Evolutionary conservation across 129 eudicot species (phyloP), one percentile per base, ranked within the genome.

Genomic region (Glebionis coronaria): DNA sequence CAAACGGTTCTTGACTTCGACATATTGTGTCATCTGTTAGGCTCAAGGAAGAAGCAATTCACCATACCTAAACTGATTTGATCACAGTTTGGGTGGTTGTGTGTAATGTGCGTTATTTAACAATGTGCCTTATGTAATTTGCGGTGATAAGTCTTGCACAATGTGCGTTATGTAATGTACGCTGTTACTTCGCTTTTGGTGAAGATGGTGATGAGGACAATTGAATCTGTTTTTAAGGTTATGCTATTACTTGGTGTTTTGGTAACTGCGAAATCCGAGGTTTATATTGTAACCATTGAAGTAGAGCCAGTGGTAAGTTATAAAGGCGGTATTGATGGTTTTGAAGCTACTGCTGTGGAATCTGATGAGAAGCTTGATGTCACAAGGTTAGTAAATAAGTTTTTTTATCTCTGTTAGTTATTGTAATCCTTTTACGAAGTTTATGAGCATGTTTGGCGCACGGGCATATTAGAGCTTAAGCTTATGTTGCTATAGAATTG

Each of bases 281-380:
- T 93, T 62, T 93, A 86, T 74, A 86, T 93, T 27, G 96, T 86
- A 61, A 88, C 84, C 15, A 65, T 93, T 3, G 95, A 93, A 83
- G 98, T 91, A 19, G 98, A 93, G 69, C 96, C 98, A 4, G 92
- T 93, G 54, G 73, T 86, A 68, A 86, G 95, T 79, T 93, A 93
- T 57, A 58, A 50, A 74, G 98, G 96, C 21, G 97, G 96, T 55
- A 82, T 88, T 55, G 51, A 75, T 56, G 98, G 96, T 38, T 93
- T 84, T 44, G 90, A 81, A 77, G 86, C 97, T 66, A 93, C 91
- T 73, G 96, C 88, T 59, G 90, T 80, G 12, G 97, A 88, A 28
- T 77, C 88, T 25, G 97, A 88, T 53, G 87, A 80, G 65, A 76
- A 75, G 73, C 77, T 88, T 62, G 98, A 88, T 75, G 81, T 84